phyloP scores from a whole-genome alignment of 2,329 filamentous ascomycete genomes.

The Colletotrichum chrysophilum region DNA sequence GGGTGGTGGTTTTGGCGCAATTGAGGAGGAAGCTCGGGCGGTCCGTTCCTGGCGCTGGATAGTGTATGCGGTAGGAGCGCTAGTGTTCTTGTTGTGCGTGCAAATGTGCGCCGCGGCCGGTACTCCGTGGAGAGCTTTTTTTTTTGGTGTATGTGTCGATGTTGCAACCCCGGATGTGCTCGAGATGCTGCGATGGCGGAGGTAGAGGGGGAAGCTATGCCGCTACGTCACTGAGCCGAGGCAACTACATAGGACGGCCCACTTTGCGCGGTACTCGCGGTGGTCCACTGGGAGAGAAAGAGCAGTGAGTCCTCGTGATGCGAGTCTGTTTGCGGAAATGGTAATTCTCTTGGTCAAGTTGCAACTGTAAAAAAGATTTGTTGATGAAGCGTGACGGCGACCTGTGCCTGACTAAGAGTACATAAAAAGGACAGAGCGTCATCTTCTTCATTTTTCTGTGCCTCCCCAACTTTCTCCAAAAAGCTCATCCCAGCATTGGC shows the following conservation, averaged over 20 bases:
- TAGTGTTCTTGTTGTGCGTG: not conserved
- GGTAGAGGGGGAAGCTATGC: not conserved
- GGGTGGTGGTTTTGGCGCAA: not conserved
- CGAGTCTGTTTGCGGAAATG: not conserved
- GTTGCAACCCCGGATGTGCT: not conserved
- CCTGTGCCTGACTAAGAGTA: not conserved
- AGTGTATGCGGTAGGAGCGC: not conserved
- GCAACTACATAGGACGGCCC: not conserved
- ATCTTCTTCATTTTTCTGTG: not conserved
- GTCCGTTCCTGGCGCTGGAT: conserved; percentile 15
- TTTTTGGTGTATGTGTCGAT: not conserved
- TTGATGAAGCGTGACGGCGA: not conserved
- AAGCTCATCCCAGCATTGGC: conserved; percentile 6
- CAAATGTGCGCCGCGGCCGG: not conserved
- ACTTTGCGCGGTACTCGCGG: not conserved
- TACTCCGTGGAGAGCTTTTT: conserved; percentile 8
- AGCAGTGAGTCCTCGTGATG: not conserved
- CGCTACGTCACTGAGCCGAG: conserved; percentile 20
- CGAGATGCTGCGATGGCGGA: not conserved
- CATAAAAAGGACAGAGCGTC: not conserved
- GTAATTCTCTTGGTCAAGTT: not conserved
- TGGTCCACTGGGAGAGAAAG: not conserved
- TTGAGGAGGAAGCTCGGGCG: not conserved
- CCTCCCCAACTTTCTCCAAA: not conserved
- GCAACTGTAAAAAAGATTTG: rapidly evolving